phyloP scores from a whole-genome alignment of 176 grass and related monocot genomes.

The Canna indica region DNA sequence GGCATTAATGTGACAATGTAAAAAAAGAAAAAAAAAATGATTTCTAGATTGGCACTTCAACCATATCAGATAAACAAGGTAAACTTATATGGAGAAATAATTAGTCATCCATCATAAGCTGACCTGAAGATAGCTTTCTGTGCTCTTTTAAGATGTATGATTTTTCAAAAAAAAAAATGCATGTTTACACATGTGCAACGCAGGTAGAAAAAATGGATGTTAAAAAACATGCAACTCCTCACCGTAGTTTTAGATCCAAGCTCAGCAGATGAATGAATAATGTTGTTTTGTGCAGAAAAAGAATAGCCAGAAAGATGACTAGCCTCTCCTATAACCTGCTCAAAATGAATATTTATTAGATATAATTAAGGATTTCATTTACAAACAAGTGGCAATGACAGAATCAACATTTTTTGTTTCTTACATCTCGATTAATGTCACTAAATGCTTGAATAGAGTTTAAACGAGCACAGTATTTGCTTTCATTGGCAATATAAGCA shows the following conservation, averaged over 20 bases:
- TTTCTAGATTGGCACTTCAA: neutral
- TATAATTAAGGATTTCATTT: neutral
- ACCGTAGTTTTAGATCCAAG: constrained; percentile 96
- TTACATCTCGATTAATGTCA: constrained; percentile 97
- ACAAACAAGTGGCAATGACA: neutral
- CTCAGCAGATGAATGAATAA: constrained; percentile 72
- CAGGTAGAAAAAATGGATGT: neutral
- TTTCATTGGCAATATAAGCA: constrained; percentile 84
- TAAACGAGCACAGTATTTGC: constrained; percentile 76
- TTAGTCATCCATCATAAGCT: neutral
- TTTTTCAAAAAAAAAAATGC: neutral
- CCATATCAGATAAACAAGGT: neutral
- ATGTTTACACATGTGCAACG: neutral
- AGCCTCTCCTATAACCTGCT: constrained; percentile 81
- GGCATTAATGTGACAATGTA: too few relatives aligned
- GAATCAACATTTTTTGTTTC: constrained; percentile 18
- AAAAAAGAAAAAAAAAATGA: neutral
- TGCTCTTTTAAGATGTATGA: too few relatives aligned
- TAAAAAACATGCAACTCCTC: constrained; percentile 23
- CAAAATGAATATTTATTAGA: constrained; percentile 26
- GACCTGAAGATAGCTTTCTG: too few relatives aligned
- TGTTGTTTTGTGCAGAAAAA: constrained; percentile 86
- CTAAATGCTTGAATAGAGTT: constrained; percentile 89
- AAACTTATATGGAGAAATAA: neutral
- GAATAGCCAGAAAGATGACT: constrained; percentile 83